Base-by-base conservation (phyloP, 106 monocot species). In the Dioscorea alata region DNA sequence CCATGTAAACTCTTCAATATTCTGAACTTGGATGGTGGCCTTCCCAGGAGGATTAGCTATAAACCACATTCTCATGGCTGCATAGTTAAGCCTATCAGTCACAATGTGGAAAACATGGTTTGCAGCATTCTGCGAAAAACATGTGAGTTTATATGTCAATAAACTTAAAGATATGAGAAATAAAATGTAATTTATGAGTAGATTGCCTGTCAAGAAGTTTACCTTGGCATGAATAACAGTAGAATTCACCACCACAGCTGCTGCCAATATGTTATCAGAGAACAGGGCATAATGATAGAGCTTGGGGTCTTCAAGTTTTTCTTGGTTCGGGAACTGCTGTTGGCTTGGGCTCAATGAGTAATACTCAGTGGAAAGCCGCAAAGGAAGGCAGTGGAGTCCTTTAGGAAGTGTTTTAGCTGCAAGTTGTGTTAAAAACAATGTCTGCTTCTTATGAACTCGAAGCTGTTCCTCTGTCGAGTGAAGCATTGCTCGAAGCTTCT, bases 381-480 rank as follows among this genome's bases (percentile, higher is more conserved):
- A 67, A 4, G 86, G 76, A 19, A 86, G 79, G 52, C 86, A 82
- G 54, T 86, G 82, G 23, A 86, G 72, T 31, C 82, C 82, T 59
- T 82, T 82, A 1, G 86, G 79, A n/a, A 86, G 65, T 1, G 86
- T 86, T 71, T 86, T 86, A 13, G 86, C 79, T 0, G 86, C 86
- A 57, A 86, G 75, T 57, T 86, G 86, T 25, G 57, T 86, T 15
- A 86, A 50, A 48, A 82, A 86, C 23, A 79, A 22, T 10, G 72
- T 59, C 68, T 86, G 82, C 60, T 86, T 86, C 76, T 79, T 79
- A 32, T 79, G 66, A 33, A 70, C 74, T 16, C 75, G 78, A 8
- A 85, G 66, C 48, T 78, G 81, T 23, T 85, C 81, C 35, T 85
- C 85, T 0, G 81, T 69, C 49, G 85, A 78, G 64, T 78, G 81